These are phyloP conservation scores for Astragalus glycyphyllos DNA, from an alignment of 306 rosid genomes.

Conservation along the genomic window DNA sequence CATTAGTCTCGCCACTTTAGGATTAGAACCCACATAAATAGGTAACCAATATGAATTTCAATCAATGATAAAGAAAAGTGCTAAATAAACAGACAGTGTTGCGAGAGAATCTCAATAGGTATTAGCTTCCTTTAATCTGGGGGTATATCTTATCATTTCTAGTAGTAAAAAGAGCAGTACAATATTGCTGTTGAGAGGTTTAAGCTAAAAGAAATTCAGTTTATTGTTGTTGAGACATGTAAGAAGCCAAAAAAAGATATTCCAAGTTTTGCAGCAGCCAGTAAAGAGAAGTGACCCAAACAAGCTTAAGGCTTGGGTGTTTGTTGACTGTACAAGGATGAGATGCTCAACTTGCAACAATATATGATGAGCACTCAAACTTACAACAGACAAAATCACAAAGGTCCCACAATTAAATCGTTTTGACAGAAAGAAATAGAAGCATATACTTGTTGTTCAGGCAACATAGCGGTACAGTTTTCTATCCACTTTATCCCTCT, in stretches of 20 bases:
- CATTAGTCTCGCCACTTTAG: too few relatives aligned
- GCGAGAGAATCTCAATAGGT: background rate
- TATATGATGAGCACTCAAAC: conserved; percentile 43
- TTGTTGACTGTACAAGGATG: conserved; percentile 19
- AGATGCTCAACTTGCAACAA: conserved; percentile 34
- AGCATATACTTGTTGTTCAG: conserved; percentile 47
- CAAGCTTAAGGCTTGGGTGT: conserved; percentile 7
- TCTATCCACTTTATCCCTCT: conserved; percentile 62
- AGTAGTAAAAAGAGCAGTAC: background rate
- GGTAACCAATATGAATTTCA: too few relatives aligned
- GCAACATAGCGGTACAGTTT: conserved; percentile 63
- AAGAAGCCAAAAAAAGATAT: background rate
- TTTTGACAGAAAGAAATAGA: conserved; percentile 19
- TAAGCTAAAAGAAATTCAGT: background rate
- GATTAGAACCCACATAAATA: too few relatives aligned
- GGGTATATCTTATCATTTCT: background rate
- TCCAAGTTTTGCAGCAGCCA: conserved; percentile 23
- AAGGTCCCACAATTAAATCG: conserved; percentile 39
- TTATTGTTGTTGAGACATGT: background rate
- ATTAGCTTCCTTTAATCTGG: background rate
- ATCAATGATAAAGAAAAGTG: too few relatives aligned
- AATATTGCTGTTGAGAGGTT: background rate
- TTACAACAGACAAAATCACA: conserved; percentile 45
- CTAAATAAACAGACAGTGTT: too few relatives aligned
- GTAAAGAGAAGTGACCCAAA: conserved; percentile 20